Evolutionary conservation across 1,284 basidiomycete species (phyloP).

Genomic region (Pseudozyma thailandica): DNA sequence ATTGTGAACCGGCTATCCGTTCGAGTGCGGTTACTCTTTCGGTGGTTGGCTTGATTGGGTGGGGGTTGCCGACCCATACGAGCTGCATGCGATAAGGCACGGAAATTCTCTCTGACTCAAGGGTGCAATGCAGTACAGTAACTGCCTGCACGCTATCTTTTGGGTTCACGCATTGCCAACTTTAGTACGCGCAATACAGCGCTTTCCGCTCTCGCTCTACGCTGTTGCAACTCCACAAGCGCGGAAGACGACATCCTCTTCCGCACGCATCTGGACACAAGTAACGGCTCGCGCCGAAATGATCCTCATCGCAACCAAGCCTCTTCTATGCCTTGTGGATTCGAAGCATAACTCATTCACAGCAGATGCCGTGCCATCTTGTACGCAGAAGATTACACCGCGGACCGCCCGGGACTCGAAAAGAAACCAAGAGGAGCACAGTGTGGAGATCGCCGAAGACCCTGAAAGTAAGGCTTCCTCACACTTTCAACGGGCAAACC

Average conservation of each 20-base stretch:
- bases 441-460: slow-evolving; percentile 44
- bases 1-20: neutral
- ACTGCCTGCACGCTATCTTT: too few species aligned
- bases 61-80: neutral
- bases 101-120: neutral
- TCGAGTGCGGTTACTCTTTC: neutral
- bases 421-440: neutral
- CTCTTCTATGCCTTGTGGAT: neutral
- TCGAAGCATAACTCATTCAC: neutral
- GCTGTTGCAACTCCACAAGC: neutral
- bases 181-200: too few species aligned
- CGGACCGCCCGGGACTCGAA: slow-evolving; percentile 1
- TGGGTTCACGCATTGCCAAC: too few species aligned
- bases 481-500: neutral
- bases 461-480: neutral
- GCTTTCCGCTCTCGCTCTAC: neutral
- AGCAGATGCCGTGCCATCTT: slow-evolving; percentile 5
- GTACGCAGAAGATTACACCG: neutral
- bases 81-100: neutral
- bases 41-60: neutral
- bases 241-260: neutral
- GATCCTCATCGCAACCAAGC: too few species aligned
- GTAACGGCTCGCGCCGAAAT: slow-evolving; percentile 3
- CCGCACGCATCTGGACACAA: neutral
- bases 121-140: neutral